Evolutionary conservation across 2,329 filamentous ascomycete genomes (phyloP), one percentile per base, ranked within the genome.

Genomic region (Colletotrichum abscissum): DNA sequence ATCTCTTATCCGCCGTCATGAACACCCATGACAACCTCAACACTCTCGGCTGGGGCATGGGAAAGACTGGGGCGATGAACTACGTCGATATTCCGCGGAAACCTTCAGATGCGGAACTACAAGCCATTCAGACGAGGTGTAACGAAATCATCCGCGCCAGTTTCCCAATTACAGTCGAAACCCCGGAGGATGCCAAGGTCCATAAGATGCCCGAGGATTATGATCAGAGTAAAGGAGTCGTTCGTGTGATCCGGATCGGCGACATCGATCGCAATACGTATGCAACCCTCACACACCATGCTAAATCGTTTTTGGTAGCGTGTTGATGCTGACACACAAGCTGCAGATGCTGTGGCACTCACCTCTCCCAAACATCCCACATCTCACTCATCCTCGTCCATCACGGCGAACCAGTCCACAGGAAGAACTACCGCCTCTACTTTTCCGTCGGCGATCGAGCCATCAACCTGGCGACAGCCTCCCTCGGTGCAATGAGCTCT

Each of bases 41-140:
- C 2, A 81, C 80, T 0, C 69, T 81, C 0, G 80, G 80, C 0
- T 81, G 80, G 80, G 80, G 80, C 0, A 81, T 81, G 78, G 79
- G 80, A 0, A 60, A 73, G 14, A 76, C 76, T 0, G 80, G 74
- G 0, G 66, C 68, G 0, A 79, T 80, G 75, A 81, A 81, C 9
- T 81, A 81, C n/a, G 77, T 81, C 1, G 80, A 81, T 16, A 19
- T 81, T 0, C 75, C 78, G 2, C 77, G 80, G 0, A 81, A 80
- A 2, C 80, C 80, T 0, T 76, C 77, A 0, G 69, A 74, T 0
- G 69, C 76, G 0, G 80, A 81, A 46, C 68, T 79, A 4, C 74
- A 77, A 19, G 64, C 63, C 8, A 78, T 81, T 12, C 80, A 79
- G n/a, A 65, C 16, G 3, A 64, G 73, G 14, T 81, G 80, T 68